phyloP scores from a whole-genome alignment of 192 early-diverging fungal genomes.

The Geranomyces michiganensis region DNA sequence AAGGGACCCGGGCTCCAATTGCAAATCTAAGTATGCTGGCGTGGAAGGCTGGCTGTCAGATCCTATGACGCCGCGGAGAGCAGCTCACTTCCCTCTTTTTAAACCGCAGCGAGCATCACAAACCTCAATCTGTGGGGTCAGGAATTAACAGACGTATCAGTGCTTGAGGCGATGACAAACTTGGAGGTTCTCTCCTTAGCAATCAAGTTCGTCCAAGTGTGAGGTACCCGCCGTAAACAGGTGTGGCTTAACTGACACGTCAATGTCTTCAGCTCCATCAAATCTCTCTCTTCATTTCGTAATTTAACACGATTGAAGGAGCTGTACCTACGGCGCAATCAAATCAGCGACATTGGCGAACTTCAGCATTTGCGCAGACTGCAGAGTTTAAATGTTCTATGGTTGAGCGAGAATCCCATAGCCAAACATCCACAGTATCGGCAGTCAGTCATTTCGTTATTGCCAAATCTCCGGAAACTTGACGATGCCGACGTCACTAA shows the following conservation, averaged over 20 bases:
- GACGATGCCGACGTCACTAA: constrained; percentile 41
- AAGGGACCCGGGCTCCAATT: background rate
- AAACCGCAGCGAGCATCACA: constrained; percentile 31
- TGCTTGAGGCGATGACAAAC: constrained; percentile 29
- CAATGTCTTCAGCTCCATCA: constrained; percentile 9
- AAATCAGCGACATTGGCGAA: constrained; percentile 39
- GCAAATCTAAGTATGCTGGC: constrained; percentile 18
- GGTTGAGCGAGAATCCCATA: constrained; percentile 49
- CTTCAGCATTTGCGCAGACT: constrained; percentile 35
- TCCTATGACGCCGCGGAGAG: background rate
- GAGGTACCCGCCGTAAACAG: background rate
- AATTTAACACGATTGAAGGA: constrained; percentile 28
- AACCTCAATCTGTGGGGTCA: constrained; percentile 54
- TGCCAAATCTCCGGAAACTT: constrained; percentile 38
- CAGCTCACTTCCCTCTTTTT: background rate
- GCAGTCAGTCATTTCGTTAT: constrained; percentile 21
- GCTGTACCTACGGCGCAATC: constrained; percentile 49
- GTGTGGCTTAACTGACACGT: background rate
- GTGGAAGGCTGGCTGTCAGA: background rate
- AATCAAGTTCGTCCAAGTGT: constrained; percentile 34
- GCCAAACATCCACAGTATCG: constrained; percentile 39
- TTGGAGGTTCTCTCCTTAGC: constrained; percentile 51
- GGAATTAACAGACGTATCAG: constrained; percentile 44
- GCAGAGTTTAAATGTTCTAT: constrained; percentile 37
- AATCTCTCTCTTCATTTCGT: constrained; percentile 25